Evolutionary conservation across 73 alveolate species (phyloP).

Genomic region (Strombidium stylifer): DNA sequence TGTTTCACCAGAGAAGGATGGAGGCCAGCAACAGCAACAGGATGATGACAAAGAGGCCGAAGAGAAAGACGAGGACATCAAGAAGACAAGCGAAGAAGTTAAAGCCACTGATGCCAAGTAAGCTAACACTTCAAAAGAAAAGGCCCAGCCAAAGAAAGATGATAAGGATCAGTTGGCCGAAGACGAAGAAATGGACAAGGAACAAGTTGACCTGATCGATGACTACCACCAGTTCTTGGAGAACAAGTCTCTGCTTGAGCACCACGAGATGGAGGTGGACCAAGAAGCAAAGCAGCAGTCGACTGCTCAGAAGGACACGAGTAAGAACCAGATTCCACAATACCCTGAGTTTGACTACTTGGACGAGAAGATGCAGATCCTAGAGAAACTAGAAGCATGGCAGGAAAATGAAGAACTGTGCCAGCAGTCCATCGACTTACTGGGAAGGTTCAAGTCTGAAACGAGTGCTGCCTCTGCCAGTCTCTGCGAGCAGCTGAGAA

Average conservation of each 20-base stretch:
- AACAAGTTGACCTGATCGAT: constrained; percentile 49
- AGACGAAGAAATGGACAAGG: constrained; percentile 66
- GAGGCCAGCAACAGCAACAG: constrained; percentile 13
- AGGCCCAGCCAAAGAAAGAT: constrained; percentile 70
- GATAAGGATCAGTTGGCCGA: constrained; percentile 57
- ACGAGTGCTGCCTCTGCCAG: constrained; percentile 48
- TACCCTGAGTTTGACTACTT: constrained; percentile 10
- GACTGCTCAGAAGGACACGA: background rate
- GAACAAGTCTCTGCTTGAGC: too few relatives aligned
- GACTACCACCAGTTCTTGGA: constrained; percentile 28
- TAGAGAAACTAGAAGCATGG: constrained; percentile 17
- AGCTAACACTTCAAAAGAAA: constrained; percentile 39
- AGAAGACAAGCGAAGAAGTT: constrained; percentile 46
- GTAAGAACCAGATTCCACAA: background rate
- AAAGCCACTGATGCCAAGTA: constrained; percentile 57
- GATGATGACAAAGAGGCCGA: constrained; percentile 45
- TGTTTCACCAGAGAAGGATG: constrained; percentile 9
- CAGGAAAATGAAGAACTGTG: background rate
- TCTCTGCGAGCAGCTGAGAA: constrained; percentile 82
- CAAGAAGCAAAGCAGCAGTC: constrained; percentile 6
- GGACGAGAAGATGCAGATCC: constrained; percentile 4
- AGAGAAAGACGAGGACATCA: constrained; percentile 63
- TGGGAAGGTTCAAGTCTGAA: constrained; percentile 8
- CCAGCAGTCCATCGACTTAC: constrained; percentile 1
- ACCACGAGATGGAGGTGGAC: background rate